Percentiles rank a stretch among this genome's conserved stretches.
These are phyloP conservation scores for Scleromitrula shiraiana DNA, from an alignment of 2,329 filamentous ascomycete genomes.

Conservation along the genomic window DNA sequence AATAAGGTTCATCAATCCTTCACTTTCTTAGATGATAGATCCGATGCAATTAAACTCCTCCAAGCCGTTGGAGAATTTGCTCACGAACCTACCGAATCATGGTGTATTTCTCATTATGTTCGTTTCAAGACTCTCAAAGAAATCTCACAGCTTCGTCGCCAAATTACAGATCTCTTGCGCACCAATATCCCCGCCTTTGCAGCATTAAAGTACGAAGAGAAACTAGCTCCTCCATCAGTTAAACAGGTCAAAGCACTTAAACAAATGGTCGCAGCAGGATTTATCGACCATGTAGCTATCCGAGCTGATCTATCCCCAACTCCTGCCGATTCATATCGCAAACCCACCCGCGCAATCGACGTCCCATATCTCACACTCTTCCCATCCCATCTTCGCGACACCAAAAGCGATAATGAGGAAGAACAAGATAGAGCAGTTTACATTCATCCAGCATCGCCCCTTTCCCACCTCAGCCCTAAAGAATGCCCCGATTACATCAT, in stretches of 20 bases:
- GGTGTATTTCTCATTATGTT: slow-evolving; percentile 79
- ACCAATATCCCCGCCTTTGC: slow-evolving; percentile 62
- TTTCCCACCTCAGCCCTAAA: slow-evolving; percentile 59
- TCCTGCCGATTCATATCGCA: slow-evolving; percentile 57
- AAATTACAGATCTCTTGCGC: slow-evolving; percentile 74
- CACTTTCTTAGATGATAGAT: slow-evolving; percentile 69
- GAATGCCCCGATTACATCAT: slow-evolving; percentile 83
- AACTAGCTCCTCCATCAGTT: slow-evolving; percentile 49
- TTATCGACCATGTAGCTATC: slow-evolving; percentile 90
- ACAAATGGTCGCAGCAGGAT: slow-evolving; percentile 85
- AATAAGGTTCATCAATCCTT: slow-evolving; percentile 72
- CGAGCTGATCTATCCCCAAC: slow-evolving; percentile 77
- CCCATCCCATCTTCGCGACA: slow-evolving; percentile 43
- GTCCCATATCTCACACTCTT: slow-evolving; percentile 85
- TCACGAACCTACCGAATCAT: slow-evolving; percentile 60
- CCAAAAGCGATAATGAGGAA: slow-evolving; percentile 27
- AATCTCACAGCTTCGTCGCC: slow-evolving; percentile 70
- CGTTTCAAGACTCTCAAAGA: slow-evolving; percentile 82
- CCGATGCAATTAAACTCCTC: slow-evolving; percentile 84
- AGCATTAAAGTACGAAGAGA: slow-evolving; percentile 47
- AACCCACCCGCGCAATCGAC: slow-evolving; percentile 79
- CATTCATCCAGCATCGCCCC: slow-evolving; percentile 76
- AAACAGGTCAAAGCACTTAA: slow-evolving; percentile 74
- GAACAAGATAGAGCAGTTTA: slow-evolving; percentile 59
- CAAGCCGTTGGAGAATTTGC: slow-evolving; percentile 84